Base-by-base conservation (phyloP, 169 alveolate genomes). In the Babesia divergens region DNA sequence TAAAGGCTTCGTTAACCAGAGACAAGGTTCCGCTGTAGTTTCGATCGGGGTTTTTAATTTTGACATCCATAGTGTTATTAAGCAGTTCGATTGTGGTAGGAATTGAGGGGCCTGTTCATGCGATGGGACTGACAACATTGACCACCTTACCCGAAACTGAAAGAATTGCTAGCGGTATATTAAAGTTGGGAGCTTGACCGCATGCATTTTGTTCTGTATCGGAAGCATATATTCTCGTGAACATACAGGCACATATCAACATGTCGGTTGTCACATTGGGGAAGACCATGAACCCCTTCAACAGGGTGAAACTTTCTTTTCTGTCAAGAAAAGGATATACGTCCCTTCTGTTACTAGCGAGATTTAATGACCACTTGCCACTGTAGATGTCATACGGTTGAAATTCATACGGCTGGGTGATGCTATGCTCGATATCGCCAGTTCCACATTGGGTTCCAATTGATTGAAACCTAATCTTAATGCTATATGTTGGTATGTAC, bases 201-300 rank as follows among this genome's bases (percentile, higher is more conserved):
- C 72, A 62, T 9, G 50, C 2, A 9, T 4, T 42, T 1, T 20
- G 20, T 6, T 13, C 44, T 9, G 9, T 29, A 40, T 40, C 20
- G 16, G 47, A 16, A 18, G 38, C 79, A 43, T 65, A 76, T 6
- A 49, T 22, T 28, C 6, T 47, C 40, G 77, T 47, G 5, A 22
- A 24, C 46, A 62, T 3, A 38, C 85, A 76, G 24, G 62, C 85
- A 44, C 85, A 76, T 5, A 76, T 32, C 40, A 32, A 52, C n/a
- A 58, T 20, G 29, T 3, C 32, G 3, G 49, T 16, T 13, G 13
- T 24, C 14, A 35, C 40, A 18, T 31, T 31, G 14, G 31, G 56
- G 11, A 76, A 5, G 16, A 65, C 82, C 18, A 26, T 42, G 37
- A 60, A 76, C 14, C 85, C 85, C 26, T 66, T 65, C 9, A 76